Evolutionary conservation across 2,329 filamentous ascomycete genomes (phyloP).

Genomic region (Canariomyces notabilis): DNA sequence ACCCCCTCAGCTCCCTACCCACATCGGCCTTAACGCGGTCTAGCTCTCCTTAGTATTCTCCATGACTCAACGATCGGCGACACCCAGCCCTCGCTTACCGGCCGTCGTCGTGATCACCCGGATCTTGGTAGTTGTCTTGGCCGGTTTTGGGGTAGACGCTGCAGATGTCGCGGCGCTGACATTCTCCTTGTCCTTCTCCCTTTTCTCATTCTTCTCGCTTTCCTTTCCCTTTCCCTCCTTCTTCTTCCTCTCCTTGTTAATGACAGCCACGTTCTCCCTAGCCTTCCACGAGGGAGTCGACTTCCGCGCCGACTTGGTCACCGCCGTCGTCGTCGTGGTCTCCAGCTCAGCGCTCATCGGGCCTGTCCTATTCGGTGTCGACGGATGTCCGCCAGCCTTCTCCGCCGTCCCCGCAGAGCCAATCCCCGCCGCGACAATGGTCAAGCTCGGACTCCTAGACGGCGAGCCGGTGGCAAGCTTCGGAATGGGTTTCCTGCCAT

Average conservation of each 20-base stretch:
- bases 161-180: no score
- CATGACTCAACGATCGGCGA: no score
- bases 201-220: background rate
- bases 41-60: no score
- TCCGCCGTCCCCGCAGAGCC: slow-evolving; percentile 1
- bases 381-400: slow-evolving; percentile 1
- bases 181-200: background rate
- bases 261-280: background rate
- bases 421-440: slow-evolving; percentile 20
- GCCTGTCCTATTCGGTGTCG: no score
- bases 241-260: background rate
- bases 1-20: no score
- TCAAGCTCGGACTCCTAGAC: slow-evolving; percentile 19
- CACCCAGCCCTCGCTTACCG: no score
- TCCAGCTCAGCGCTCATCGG: background rate
- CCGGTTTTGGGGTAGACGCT: background rate
- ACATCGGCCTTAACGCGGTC: no score
- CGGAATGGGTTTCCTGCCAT: background rate
- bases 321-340: background rate
- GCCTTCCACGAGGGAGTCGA: slow-evolving; percentile 19
- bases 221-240: background rate
- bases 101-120: background rate
- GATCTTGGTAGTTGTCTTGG: background rate
- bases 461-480: background rate
- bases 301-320: slow-evolving; percentile 1